Percentiles rank a stretch among this genome's conserved stretches.
These are phyloP conservation scores for Trebouxia sp. DNA, from an alignment of 139 green algal genomes.

Conservation along the genomic window DNA sequence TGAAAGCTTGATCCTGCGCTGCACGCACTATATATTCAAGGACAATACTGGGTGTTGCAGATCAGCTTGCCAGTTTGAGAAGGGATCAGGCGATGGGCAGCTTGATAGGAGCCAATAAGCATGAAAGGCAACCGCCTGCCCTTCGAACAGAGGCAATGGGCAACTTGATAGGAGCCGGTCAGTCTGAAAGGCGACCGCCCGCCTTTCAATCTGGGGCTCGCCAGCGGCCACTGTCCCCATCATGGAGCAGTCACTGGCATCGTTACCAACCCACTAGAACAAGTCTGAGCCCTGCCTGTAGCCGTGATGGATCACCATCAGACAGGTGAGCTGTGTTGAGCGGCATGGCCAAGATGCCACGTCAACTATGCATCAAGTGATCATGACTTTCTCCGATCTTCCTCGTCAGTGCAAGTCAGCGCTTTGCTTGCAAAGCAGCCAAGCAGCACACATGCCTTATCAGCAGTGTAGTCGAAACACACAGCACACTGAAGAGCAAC, in stretches of 20 bases:
- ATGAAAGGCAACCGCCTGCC: not conserved
- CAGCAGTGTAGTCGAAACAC: no score
- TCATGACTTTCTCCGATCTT: no score
- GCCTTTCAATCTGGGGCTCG: not conserved
- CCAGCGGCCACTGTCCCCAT: not conserved
- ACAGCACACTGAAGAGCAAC: no score
- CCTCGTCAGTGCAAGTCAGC: no score
- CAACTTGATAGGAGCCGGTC: not conserved
- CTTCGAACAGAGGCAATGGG: not conserved
- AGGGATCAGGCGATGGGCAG: not conserved
- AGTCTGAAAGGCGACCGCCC: not conserved
- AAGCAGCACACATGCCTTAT: no score
- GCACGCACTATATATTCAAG: not conserved
- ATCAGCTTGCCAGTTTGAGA: conserved; percentile 18
- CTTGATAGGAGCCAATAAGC: not conserved
- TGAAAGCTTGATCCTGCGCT: not conserved
- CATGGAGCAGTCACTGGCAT: conserved; percentile 9
- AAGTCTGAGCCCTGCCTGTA: no score
- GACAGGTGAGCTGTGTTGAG: no score
- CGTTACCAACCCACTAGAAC: not conserved
- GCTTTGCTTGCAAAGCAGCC: no score
- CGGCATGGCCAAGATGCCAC: no score
- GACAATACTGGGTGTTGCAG: not conserved
- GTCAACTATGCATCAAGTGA: no score
- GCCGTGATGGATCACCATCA: no score